Evolutionary conservation across 768 basidiomycete genomes (phyloP).

Genomic region (Tulasnella sp.): DNA sequence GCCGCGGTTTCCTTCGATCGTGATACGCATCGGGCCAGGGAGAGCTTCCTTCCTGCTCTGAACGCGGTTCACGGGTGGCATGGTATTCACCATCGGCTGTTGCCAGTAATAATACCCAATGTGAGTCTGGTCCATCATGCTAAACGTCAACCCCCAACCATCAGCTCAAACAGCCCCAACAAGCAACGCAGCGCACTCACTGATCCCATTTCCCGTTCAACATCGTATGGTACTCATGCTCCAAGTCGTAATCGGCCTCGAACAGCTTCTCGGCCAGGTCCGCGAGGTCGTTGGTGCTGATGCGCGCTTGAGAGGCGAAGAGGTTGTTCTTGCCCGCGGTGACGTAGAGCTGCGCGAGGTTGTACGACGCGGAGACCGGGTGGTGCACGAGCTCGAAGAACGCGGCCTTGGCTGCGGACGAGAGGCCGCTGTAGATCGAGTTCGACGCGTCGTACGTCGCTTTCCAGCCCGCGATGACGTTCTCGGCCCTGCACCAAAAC

Average conservation of each 20-base stretch:
- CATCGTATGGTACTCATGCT: constrained; percentile 46
- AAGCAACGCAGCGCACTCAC: constrained; percentile 25
- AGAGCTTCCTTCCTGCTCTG: constrained; percentile 45
- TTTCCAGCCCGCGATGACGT: constrained; percentile 40
- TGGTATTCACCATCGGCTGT: constrained; percentile 51
- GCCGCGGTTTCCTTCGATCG: constrained; percentile 46
- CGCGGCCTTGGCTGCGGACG: constrained; percentile 37
- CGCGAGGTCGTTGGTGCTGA: constrained; percentile 48
- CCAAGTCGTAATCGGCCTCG: constrained; percentile 49
- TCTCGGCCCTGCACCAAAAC: constrained; percentile 40
- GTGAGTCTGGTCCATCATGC: constrained; percentile 63
- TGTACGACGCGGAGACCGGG: constrained; percentile 46
- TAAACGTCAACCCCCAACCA: constrained; percentile 18
- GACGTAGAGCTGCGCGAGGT: constrained; percentile 46
- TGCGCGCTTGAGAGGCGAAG: constrained; percentile 49
- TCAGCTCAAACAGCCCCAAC: background rate
- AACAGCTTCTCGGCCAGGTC: constrained; percentile 40
- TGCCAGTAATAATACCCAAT: constrained; percentile 61
- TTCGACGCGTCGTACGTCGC: constrained; percentile 38
- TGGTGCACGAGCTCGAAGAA: constrained; percentile 67
- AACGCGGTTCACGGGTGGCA: constrained; percentile 41
- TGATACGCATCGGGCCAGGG: constrained; percentile 52
- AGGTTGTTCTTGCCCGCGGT: constrained; percentile 49
- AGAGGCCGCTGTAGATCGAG: constrained; percentile 42
- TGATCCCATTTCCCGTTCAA: constrained; percentile 51